Base-by-base conservation (phyloP, 2,329 filamentous ascomycete genomes). In the Chaetomiaceae sp. region DNA sequence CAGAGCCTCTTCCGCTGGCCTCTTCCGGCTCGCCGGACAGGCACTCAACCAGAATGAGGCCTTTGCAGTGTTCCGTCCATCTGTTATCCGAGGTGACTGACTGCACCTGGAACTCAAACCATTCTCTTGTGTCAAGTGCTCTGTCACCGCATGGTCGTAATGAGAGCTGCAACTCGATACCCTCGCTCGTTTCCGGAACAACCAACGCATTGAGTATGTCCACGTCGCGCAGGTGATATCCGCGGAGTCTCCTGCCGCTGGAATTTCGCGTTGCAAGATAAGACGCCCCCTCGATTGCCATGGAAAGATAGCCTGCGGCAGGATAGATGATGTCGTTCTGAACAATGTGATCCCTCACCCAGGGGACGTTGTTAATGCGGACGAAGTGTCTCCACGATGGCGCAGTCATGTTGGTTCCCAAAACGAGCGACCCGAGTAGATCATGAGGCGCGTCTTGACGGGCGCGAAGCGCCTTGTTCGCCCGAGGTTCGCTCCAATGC, bases 281-380 rank as follows among this genome's bases (percentile, higher is more conserved):
- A n/a, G 56, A 55, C 32, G 62, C 56, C 0, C 63, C 66, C 39
- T 68, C 64, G 2, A 65, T 58, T 5, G 63, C 62, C 63, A 67
- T 65, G 14, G 59, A 55, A 1, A 68, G 36, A 41, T 62, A 65
- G 1, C 62, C 61, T 2, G 68, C 66, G n/a, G 66, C 71, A 27
- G 74, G 70, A 42, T 71, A 74, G 45, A 76, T 65, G 46, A 71
- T 69, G 35, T 72, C 68, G 51, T 64, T 68, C 35, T 72, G 64
- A 47, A 76, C 71, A 35, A 63, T 56, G 56, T 77, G 75, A 51
- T 76, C 72, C 34, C 69, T 61, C 8, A 73, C 64, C 57, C 76
- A 78, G 2, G 67, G 65, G 2, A 66, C 37, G 40, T 68, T 62
- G 10, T 52, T 55, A 7, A 61, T 53, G n/a, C 61, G 61, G 18